Evolutionary conservation across 305 asterid species (phyloP).

Genomic region (Fraxinus sp.): DNA sequence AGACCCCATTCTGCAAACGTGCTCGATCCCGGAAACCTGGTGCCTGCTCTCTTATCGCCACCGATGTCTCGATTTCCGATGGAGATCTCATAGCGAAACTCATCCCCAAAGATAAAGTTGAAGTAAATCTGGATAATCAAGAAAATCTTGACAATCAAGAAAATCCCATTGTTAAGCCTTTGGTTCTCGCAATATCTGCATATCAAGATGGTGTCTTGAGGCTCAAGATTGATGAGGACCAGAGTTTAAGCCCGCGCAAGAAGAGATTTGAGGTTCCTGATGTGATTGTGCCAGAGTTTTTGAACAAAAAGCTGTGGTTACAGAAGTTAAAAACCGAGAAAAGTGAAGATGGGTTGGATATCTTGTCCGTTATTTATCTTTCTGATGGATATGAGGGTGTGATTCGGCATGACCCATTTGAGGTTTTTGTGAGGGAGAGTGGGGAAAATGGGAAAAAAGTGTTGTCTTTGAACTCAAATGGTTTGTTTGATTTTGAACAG

Average conservation of each 20-base stretch:
- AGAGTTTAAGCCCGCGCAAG: constrained; percentile 54
- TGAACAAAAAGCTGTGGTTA: constrained; percentile 65
- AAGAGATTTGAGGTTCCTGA: constrained; percentile 93
- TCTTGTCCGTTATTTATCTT: constrained; percentile 63
- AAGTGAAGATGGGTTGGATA: constrained; percentile 45
- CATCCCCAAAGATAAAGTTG: constrained; percentile 38
- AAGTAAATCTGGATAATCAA: constrained; percentile 27
- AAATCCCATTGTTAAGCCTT: constrained; percentile 38
- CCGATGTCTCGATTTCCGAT: constrained; percentile 61
- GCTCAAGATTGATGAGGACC: constrained; percentile 88
- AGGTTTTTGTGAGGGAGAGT: constrained; percentile 81
- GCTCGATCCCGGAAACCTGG: constrained; percentile 78
- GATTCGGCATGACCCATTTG: constrained; percentile 85
- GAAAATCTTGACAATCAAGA: constrained; percentile 24
- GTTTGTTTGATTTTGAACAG: constrained; percentile 91
- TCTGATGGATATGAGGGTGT: constrained; percentile 85
- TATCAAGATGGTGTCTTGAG: constrained; percentile 88
- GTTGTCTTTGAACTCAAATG: constrained; percentile 78
- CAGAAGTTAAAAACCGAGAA: constrained; percentile 62
- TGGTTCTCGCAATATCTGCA: constrained; percentile 63
- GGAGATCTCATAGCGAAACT: constrained; percentile 85
- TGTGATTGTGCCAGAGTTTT: constrained; percentile 74
- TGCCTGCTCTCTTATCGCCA: constrained; percentile 52
- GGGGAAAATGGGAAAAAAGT: constrained; percentile 59
- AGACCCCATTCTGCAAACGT: constrained; percentile 94